A percentile compares a stretch with the other conserved stretches of the same genome.
phyloP scores from a whole-genome alignment of 352 stramenopile genomes.

The Pythium utonaiense region DNA sequence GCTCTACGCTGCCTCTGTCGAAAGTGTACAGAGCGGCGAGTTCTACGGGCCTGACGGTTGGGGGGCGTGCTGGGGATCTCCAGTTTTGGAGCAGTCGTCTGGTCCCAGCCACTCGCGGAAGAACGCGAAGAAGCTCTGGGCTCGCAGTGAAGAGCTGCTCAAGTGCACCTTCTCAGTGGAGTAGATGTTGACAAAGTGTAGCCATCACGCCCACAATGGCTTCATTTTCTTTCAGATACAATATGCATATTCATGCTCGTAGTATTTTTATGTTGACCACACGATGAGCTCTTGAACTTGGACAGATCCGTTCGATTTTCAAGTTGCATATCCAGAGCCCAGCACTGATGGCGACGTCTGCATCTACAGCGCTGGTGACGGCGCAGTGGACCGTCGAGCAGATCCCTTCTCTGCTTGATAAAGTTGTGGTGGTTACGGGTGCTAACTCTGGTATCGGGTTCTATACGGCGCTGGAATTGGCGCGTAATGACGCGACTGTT shows the following conservation, averaged over 20 bases:
- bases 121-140: conserved; percentile 19
- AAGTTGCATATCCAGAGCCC: neutral
- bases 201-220: neutral
- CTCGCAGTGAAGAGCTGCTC: conserved; percentile 16
- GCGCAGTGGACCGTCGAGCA: conserved; percentile 18
- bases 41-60: conserved; percentile 40
- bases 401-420: conserved; percentile 28
- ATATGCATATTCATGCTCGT: neutral
- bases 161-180: conserved; percentile 12
- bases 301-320: neutral
- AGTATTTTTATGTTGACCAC: conserved; percentile 7
- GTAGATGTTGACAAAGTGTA: neutral
- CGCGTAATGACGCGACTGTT: conserved; percentile 45
- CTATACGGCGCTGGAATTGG: conserved; percentile 41
- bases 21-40: conserved; percentile 22
- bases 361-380: conserved; percentile 11
- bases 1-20: conserved; percentile 22
- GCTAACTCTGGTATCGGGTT: conserved; percentile 64
- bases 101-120: conserved; percentile 11
- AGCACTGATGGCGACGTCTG: neutral
- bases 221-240: neutral
- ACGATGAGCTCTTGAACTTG: neutral
- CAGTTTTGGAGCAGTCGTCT: conserved; percentile 13
- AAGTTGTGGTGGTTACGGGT: conserved; percentile 60
- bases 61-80: conserved; percentile 19